Conservation (phyloP, 2,329 filamentous ascomycete species). For the Colletotrichum acutatum region DNA sequence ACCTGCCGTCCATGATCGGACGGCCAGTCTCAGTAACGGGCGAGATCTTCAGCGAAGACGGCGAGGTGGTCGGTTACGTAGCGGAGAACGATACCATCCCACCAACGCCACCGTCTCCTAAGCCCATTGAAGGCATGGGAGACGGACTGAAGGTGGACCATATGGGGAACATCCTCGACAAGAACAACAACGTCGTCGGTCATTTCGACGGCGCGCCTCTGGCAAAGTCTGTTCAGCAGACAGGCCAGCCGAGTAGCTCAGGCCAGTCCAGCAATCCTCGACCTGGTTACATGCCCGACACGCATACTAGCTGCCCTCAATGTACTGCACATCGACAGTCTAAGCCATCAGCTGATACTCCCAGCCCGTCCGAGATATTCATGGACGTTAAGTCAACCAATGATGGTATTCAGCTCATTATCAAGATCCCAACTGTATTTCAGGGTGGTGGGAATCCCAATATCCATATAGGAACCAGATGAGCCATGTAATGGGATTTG, state of each 20-base stretch:
- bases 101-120: constrained; percentile 37
- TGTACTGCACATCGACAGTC: constrained; percentile 20
- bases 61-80: constrained; percentile 57
- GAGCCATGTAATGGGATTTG: constrained; percentile 5
- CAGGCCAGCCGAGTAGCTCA: constrained; percentile 39
- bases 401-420: constrained; percentile 67
- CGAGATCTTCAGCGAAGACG: constrained; percentile 56
- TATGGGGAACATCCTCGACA: constrained; percentile 58
- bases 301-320: constrained; percentile 41
- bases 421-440: constrained; percentile 68
- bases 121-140: constrained; percentile 48
- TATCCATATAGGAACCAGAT: constrained; percentile 43
- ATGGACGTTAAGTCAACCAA: constrained; percentile 68
- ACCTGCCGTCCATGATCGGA: constrained; percentile 66
- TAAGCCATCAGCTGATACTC: constrained; percentile 48
- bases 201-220: constrained; percentile 51
- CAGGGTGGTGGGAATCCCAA: constrained; percentile 48
- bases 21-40: constrained; percentile 57
- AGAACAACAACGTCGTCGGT: constrained; percentile 57
- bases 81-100: constrained; percentile 51
- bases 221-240: constrained; percentile 54
- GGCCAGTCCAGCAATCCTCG: constrained; percentile 5
- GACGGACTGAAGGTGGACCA: constrained; percentile 55
- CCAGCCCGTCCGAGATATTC: constrained; percentile 64
- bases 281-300: constrained; percentile 37